Evolutionary conservation across 129 eudicot species (phyloP).

Genomic region (Flaveria robusta): DNA sequence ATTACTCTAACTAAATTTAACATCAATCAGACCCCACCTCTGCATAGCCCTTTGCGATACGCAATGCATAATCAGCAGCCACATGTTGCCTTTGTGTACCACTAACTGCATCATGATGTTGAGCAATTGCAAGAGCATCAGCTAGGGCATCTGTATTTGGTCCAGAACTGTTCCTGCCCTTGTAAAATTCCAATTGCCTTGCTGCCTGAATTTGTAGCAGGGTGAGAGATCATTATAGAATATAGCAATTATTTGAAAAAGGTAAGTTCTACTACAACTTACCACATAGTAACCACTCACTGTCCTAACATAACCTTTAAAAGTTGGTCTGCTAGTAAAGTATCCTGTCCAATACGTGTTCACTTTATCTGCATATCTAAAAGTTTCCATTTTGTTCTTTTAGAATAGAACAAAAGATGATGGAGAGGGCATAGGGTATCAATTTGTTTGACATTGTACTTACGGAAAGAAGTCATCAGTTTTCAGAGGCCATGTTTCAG

Average conservation of each 20-base stretch:
- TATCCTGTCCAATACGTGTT: slow-evolving; percentile 98
- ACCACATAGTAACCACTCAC: slow-evolving; percentile 81
- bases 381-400: slow-evolving; percentile 27
- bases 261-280: slow-evolving; percentile 30
- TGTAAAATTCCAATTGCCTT: slow-evolving; percentile 76
- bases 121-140: slow-evolving; percentile 88
- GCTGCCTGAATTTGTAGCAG: slow-evolving; percentile 63
- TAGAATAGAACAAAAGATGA: slow-evolving; percentile 21
- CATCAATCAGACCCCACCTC: slow-evolving; percentile 50
- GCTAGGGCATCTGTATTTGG: slow-evolving; percentile 73
- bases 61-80: slow-evolving; percentile 85
- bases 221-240: slow-evolving; percentile 22
- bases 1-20: not conserved
- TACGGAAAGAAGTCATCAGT: slow-evolving; percentile 71
- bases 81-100: slow-evolving; percentile 95
- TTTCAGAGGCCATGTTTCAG: slow-evolving; percentile 60
- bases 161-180: slow-evolving; percentile 60
- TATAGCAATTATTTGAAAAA: not conserved
- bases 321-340: slow-evolving; percentile 91
- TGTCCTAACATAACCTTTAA: slow-evolving; percentile 87
- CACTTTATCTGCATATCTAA: slow-evolving; percentile 80
- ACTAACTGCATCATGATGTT: slow-evolving; percentile 96
- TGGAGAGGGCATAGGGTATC: not conserved
- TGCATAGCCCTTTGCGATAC: slow-evolving; percentile 67
- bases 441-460: slow-evolving; percentile 32